Percentiles rank a stretch among this genome's conserved stretches.
Conservation (phyloP, 352 stramenopile genomes). For the Blastocystis sp. region DNA sequence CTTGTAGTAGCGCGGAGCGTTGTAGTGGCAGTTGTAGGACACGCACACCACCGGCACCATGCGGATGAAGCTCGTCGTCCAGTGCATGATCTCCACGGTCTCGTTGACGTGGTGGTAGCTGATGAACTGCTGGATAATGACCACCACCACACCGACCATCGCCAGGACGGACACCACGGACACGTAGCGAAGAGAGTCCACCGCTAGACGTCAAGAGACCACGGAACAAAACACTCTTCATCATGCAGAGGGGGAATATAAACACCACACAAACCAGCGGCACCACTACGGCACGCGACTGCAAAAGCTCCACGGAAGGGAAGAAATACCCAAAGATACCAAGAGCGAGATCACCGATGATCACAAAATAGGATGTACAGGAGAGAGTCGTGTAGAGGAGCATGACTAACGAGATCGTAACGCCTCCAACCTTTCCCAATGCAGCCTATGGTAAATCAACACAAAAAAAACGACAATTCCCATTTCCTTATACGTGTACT, state of each 20-base stretch:
- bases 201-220: background rate
- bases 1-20: constrained; percentile 54
- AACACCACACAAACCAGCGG: background rate
- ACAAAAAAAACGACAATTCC: background rate
- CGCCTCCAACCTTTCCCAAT: background rate
- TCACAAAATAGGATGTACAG: constrained; percentile 28
- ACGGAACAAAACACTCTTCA: background rate
- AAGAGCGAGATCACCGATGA: constrained; percentile 21
- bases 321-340: background rate
- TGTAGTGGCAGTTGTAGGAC: constrained; percentile 58
- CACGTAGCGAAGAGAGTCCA: constrained; percentile 6
- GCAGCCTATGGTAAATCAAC: background rate
- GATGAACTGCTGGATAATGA: constrained; percentile 33
- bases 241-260: constrained; percentile 42
- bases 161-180: constrained; percentile 9
- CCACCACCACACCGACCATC: background rate
- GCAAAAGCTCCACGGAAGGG: background rate
- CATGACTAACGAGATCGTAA: constrained; percentile 1
- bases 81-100: background rate
- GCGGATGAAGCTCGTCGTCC: background rate
- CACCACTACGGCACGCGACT: background rate
- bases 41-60: constrained; percentile 39
- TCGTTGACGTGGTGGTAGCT: constrained; percentile 24
- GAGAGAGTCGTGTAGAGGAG: constrained; percentile 18
- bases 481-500: constrained; percentile 41